phyloP scores from a whole-genome alignment of 192 early-diverging fungal genomes.

The Mortierella antarctica region DNA sequence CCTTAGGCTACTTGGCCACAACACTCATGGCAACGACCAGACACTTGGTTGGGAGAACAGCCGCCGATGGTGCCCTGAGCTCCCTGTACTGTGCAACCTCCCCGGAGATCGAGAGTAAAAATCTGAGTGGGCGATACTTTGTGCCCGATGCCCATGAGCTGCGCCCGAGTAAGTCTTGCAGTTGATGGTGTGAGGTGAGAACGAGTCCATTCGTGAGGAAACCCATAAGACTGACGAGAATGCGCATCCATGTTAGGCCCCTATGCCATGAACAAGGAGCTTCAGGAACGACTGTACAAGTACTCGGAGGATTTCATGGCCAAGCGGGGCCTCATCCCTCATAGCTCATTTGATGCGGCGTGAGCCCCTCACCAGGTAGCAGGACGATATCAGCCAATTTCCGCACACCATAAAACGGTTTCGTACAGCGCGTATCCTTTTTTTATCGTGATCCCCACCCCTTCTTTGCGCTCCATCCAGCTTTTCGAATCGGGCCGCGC shows the following conservation, averaged over 20 bases:
- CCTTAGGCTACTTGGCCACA: conserved; percentile 6
- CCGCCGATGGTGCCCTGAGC: conserved; percentile 59
- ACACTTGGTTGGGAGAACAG: conserved; percentile 6
- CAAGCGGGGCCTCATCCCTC: conserved; percentile 15
- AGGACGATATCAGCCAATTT: no score
- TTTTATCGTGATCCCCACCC: no score
- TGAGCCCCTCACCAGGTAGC: no score
- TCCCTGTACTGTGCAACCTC: conserved; percentile 63
- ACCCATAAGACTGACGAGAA: no score
- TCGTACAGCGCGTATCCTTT: no score
- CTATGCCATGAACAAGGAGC: conserved; percentile 35
- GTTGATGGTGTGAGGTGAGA: no score
- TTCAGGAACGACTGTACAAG: conserved; percentile 43
- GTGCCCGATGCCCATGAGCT: conserved; percentile 50
- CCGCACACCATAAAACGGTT: no score
- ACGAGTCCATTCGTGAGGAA: neutral
- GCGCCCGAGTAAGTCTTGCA: conserved; percentile 18
- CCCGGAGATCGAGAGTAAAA: conserved; percentile 62
- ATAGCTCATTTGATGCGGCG: no score
- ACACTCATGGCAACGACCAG: conserved; percentile 1
- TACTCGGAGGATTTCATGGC: conserved; percentile 48
- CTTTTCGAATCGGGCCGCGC: neutral
- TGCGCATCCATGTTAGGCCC: conserved; percentile 11
- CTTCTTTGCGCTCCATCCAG: neutral
- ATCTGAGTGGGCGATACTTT: conserved; percentile 46